Base-by-base conservation (phyloP, 345 rosid species). In the Populus euphratica region DNA sequence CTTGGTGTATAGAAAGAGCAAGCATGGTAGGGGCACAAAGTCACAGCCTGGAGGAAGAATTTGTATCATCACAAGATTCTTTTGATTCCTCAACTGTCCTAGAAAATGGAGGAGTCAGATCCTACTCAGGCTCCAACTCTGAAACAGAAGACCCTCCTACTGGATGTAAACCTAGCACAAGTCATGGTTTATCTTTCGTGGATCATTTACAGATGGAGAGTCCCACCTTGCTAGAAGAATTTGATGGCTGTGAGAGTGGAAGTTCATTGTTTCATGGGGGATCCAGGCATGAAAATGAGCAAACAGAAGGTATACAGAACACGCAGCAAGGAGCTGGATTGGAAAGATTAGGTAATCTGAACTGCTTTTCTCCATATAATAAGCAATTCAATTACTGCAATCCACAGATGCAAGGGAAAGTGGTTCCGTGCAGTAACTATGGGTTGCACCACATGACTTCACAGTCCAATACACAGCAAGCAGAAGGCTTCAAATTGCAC, bases 51-150 rank as follows among this genome's bases (percentile, higher is more conserved):
- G 93, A 89, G 63, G 98, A 87, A 79, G 93, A 91, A 80, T 87
- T 87, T 63, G 74, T 93, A 72, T 91, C 93, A 81, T 91, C 98
- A 39, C 94, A 90, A 83, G 93, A 83, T 74, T 92, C 94, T 78
- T 81, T 82, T 27, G 88, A 82, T 78, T 90, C 90, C 65, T 71
- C 81, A 1, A 80, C 86, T 68, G 68, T 81, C 76, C 93, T 88
- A 76, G 86, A 72, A 54, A 83, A 77, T 64, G 87, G 84, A n/a
- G n/a, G n/a, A 78, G 78, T 88, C 79, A 79, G 86, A 81, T 87
- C 90, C 78, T 77, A 76, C 80, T 87, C 91, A 50, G 81, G 90
- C 81, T 88, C 91, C 81, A 87, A 89, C 81, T 87, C 94, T 67
- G 94, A 89, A 69, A 83, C 86, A 74, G 93, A 91, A 78, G 85